Conservation (phyloP, 768 basidiomycete species). For the Macrolepiota albuminosa region DNA sequence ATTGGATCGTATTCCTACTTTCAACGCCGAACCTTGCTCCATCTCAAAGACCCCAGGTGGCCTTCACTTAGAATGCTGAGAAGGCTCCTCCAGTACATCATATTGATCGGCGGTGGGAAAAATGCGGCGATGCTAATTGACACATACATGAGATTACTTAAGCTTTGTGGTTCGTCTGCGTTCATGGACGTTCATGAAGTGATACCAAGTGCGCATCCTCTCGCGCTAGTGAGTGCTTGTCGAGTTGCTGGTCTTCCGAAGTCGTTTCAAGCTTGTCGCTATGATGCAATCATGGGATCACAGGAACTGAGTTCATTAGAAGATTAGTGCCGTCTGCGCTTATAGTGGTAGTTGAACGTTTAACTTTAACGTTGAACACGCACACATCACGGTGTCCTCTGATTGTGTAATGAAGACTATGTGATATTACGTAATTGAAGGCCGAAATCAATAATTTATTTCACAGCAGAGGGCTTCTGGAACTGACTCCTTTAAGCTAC, state of each 20-base stretch:
- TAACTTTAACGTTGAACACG: too few species aligned
- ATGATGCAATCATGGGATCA: background rate
- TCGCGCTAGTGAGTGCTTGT: background rate
- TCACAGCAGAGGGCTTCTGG: too few species aligned
- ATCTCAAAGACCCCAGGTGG: background rate
- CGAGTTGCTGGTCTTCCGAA: background rate
- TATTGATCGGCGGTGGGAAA: background rate
- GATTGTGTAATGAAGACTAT: too few species aligned
- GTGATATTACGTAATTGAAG: too few species aligned
- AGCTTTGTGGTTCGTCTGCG: background rate
- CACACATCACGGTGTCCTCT: background rate
- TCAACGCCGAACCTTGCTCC: background rate
- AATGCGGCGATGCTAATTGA: background rate
- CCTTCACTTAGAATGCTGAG: background rate
- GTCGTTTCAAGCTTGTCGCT: background rate
- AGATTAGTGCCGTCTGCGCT: too few species aligned
- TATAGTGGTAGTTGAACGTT: background rate
- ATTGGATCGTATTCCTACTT: background rate
- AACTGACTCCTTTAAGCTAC: too few species aligned
- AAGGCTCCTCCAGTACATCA: background rate
- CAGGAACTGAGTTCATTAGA: background rate
- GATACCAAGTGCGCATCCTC: background rate
- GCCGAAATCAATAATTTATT: too few species aligned
- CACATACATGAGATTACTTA: background rate
- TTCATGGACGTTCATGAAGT: background rate